These are phyloP conservation scores for Coemansia sp. DNA, from an alignment of 192 early-diverging fungal species.

Conservation along the genomic window DNA sequence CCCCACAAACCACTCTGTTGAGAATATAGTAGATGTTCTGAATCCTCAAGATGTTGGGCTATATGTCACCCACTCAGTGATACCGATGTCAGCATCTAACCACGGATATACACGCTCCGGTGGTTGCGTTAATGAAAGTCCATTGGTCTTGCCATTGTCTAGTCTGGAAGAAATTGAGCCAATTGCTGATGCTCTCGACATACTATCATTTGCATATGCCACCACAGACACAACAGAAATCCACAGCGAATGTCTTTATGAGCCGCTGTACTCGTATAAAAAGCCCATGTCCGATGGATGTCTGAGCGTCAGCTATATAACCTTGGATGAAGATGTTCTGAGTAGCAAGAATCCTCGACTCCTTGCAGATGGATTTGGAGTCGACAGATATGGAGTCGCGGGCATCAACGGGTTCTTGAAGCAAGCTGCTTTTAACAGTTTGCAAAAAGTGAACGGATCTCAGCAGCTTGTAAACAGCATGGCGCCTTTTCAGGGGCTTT, in stretches of 20 bases:
- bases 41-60: not conserved
- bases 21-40: no score
- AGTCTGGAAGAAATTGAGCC: constrained; percentile 12
- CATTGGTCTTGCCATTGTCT: not conserved
- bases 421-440: not conserved
- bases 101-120: no score
- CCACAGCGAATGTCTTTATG: constrained; percentile 20
- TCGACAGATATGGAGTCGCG: not conserved
- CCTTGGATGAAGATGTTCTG: constrained; percentile 30
- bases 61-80: not conserved
- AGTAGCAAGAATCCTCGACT: constrained; percentile 20
- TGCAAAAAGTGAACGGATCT: not conserved
- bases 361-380: constrained; percentile 20
- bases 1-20: not conserved
- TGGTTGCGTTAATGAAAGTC: not conserved
- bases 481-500: not conserved
- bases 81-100: not conserved
- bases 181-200: constrained; percentile 21
- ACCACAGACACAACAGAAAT: constrained; percentile 6
- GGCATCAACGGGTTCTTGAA: constrained; percentile 14
- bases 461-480: not conserved
- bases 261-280: constrained; percentile 28
- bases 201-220: constrained; percentile 22
- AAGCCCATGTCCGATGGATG: constrained; percentile 39
- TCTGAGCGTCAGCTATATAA: constrained; percentile 37